Evolutionary conservation across 2,329 filamentous ascomycete species (phyloP), one percentile per base, ranked within the genome.

Genomic region (Proliferodiscus dingleyae): DNA sequence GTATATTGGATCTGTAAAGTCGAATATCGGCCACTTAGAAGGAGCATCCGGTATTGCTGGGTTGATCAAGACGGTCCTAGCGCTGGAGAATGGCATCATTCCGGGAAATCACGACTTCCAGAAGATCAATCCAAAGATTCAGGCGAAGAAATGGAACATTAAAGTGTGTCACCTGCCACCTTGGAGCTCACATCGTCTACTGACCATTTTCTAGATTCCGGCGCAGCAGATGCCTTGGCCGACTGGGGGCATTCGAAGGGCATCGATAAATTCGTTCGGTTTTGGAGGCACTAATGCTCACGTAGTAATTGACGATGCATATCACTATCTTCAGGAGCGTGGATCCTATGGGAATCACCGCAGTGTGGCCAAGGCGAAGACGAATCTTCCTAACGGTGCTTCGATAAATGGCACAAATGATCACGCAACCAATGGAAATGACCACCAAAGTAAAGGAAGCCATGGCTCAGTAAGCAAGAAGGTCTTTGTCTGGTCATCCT

Each of bases 71-170:
- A 55, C 61, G 2, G 56, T 63, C 0, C 43, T 70, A 41, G 61
- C 66, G 50, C 46, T 71, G 2, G 67, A 71, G 47, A 62, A 64
- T 23, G 64, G 64, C 0, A 58, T 68, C 7, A 64, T 70, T 16
- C 61, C 65, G 9, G 65, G 68, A 3, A 69, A 67, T 46, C 57
- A 56, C 32, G 64, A 68, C 28, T 70, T 69, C 34, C 53, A 62
- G 18, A 62, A 52, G 15, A 50, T 59, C 2, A 71, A 71, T 38
- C 51, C 59, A 2, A 54, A 53, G 7, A 63, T 66, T 16, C 54
- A 36, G 15, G 16, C 16, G 4, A 19, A 36, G 4, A 19, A 21
- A 3, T 21, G 15, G 33, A 36, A 36, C 51, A 10, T 33, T 59
- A 1, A 52, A 59, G 3, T 55, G 62, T 8, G 11, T 21, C 10